Evolutionary conservation across 75 land plant species (phyloP).

Genomic region (Ceratopteris richardii): DNA sequence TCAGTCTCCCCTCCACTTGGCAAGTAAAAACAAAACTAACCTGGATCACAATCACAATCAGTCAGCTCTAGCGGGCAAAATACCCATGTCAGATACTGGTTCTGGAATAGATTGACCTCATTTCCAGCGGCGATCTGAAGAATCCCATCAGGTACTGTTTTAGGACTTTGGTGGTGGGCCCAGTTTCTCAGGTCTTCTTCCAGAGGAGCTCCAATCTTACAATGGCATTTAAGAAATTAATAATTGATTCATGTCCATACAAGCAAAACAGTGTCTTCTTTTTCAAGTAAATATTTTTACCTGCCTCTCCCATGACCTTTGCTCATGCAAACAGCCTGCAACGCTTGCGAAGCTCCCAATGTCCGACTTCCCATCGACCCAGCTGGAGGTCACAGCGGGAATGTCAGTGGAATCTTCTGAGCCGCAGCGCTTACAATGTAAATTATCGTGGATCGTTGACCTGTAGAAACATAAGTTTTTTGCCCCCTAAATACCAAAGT

Average conservation of each 20-base stretch:
- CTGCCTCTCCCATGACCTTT: conserved; percentile 74
- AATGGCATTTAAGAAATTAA: too few relatives aligned
- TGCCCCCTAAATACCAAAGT: too few relatives aligned
- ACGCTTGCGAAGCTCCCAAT: conserved; percentile 88
- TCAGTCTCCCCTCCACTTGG: conserved; percentile 30
- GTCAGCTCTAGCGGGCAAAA: neutral
- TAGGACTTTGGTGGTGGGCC: conserved; percentile 71
- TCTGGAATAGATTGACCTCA: conserved; percentile 41
- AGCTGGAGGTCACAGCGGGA: neutral
- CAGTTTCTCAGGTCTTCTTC: conserved; percentile 87
- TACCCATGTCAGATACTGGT: neutral
- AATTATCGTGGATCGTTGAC: conserved; percentile 87
- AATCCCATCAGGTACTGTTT: conserved; percentile 78
- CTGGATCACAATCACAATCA: conserved; percentile 1
- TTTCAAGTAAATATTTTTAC: conserved; percentile 18
- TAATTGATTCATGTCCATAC: too few relatives aligned
- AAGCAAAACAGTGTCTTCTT: neutral
- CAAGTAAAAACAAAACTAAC: conserved; percentile 29
- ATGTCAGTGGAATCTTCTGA: neutral
- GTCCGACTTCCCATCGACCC: conserved; percentile 27
- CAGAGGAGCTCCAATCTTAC: conserved; percentile 76
- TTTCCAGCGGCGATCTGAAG: conserved; percentile 82
- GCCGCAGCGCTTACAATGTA: conserved; percentile 75
- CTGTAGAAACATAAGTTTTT: conserved; percentile 18
- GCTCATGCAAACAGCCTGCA: conserved; percentile 63